phyloP scores from a whole-genome alignment of 2,329 filamentous ascomycete species.

The Onygena corvina region DNA sequence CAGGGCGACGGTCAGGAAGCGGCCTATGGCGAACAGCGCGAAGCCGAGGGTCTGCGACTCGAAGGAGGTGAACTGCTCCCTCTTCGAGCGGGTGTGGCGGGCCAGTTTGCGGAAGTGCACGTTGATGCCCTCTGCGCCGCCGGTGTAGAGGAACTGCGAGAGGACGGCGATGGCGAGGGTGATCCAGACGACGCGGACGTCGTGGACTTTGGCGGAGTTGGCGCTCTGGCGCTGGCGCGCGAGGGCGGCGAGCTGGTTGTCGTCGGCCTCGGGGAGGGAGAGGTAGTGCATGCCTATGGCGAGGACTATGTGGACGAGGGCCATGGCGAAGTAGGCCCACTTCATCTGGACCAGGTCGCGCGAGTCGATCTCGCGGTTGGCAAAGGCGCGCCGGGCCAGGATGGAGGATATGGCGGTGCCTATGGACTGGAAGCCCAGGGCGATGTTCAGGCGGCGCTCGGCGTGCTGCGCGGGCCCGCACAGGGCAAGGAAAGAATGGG shows the following conservation, averaged over 20 bases:
- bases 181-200: constrained; percentile 43
- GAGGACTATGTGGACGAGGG: constrained; percentile 47
- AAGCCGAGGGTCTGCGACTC: constrained; percentile 45
- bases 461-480: constrained; percentile 50
- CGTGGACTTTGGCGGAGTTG: constrained; percentile 36
- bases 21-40: constrained; percentile 46
- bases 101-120: constrained; percentile 39
- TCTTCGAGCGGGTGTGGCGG: constrained; percentile 17
- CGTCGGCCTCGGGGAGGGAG: constrained; percentile 50
- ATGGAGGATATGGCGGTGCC: constrained; percentile 49
- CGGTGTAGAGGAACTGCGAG: constrained; percentile 49
- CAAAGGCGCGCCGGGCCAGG: constrained; percentile 48
- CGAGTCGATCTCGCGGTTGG: constrained; percentile 38
- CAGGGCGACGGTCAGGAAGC: constrained; percentile 44
- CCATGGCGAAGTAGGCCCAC: constrained; percentile 54
- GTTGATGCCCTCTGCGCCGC: constrained; percentile 47
- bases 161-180: constrained; percentile 44
- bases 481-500: constrained; percentile 51
- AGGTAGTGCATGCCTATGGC: constrained; percentile 51
- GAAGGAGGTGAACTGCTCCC: constrained; percentile 19
- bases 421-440: constrained; percentile 50
- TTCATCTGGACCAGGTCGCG: constrained; percentile 48
- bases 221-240: constrained; percentile 41
- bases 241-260: constrained; percentile 46
- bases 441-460: constrained; percentile 49